Percentiles rank a stretch among this genome's conserved stretches.
These are phyloP conservation scores for Gypsophila paniculata DNA, from an alignment of 179 eudicot genomes.

Conservation along the genomic window DNA sequence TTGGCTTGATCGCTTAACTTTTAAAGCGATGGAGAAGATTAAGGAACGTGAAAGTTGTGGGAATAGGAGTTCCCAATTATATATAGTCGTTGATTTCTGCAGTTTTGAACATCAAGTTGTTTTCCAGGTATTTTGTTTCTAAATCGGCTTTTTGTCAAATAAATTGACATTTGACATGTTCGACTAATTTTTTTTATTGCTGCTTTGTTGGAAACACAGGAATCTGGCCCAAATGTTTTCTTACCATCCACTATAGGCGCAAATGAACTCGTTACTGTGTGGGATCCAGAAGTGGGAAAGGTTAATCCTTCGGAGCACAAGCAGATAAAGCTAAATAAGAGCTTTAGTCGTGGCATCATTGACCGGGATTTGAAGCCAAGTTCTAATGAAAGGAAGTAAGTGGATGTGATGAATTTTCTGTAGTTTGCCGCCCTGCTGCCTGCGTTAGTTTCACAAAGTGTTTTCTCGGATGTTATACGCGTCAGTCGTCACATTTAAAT, in stretches of 20 bases:
- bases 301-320: constrained; percentile 96
- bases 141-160: background rate
- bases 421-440: background rate
- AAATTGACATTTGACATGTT: background rate
- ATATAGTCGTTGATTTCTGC: constrained; percentile 79
- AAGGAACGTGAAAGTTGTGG: constrained; percentile 79
- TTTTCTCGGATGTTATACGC: background rate
- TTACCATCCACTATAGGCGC: constrained; percentile 82
- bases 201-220: no score
- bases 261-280: constrained; percentile 90
- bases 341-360: constrained; percentile 86
- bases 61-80: constrained; percentile 73
- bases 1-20: constrained; percentile 96
- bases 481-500: background rate
- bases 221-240: constrained; percentile 85
- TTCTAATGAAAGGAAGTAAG: constrained; percentile 88
- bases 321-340: constrained; percentile 89
- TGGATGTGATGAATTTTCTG: background rate
- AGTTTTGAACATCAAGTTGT: constrained; percentile 97
- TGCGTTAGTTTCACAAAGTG: background rate
- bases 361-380: constrained; percentile 98
- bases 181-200: background rate
- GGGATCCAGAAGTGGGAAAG: constrained; percentile 97
- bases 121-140: constrained; percentile 55
- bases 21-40: constrained; percentile 87